Evolutionary conservation across 176 grass and related monocot genomes (phyloP).

Genomic region (Otatea glauca): DNA sequence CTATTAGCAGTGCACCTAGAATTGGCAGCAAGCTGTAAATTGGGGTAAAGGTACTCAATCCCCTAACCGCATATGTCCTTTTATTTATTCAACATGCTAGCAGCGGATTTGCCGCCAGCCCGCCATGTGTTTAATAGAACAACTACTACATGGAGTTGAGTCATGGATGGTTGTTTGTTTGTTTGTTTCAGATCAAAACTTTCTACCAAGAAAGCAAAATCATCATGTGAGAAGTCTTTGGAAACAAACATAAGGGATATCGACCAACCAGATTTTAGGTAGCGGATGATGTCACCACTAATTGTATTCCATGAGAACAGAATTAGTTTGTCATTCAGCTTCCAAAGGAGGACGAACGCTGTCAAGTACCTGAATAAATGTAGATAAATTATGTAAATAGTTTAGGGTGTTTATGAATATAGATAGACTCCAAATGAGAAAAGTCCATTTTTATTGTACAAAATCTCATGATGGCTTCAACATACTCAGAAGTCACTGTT

Average conservation of each 20-base stretch:
- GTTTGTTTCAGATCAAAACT: background rate
- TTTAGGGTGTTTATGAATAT: constrained; percentile 20
- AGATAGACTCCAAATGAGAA: background rate
- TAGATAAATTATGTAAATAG: constrained; percentile 34
- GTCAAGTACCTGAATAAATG: constrained; percentile 69
- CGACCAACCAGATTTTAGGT: constrained; percentile 83
- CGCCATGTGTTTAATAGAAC: background rate
- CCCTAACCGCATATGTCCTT: no score
- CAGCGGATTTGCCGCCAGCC: no score
- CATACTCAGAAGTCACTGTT: constrained; percentile 91
- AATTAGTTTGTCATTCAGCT: constrained; percentile 75
- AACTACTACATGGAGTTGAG: constrained; percentile 5
- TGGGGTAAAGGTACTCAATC: background rate
- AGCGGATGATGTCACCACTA: constrained; percentile 55
- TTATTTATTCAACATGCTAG: no score
- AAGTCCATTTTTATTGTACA: constrained; percentile 26
- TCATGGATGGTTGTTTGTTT: background rate
- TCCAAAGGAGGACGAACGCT: constrained; percentile 81
- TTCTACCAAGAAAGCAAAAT: constrained; percentile 1
- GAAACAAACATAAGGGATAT: constrained; percentile 34
- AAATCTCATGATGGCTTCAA: constrained; percentile 41
- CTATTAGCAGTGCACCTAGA: constrained; percentile 79
- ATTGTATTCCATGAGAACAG: constrained; percentile 65
- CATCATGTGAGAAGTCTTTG: background rate
- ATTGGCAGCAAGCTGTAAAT: background rate